Conservation (phyloP, 768 basidiomycete species). For the Hortiboletus flavorubellus region DNA sequence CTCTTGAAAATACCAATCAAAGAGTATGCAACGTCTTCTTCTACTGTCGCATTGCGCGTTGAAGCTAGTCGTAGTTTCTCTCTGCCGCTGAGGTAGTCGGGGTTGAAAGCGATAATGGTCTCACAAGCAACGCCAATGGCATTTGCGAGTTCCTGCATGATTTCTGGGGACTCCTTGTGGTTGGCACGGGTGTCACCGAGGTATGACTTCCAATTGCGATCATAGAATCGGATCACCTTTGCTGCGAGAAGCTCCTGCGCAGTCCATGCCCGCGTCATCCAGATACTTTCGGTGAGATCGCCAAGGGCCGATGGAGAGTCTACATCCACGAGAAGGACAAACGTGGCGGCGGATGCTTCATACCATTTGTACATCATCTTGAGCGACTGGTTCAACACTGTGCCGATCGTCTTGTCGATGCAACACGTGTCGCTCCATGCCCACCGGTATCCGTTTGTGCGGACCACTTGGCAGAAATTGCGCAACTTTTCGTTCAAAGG, state of each 20-base stretch:
- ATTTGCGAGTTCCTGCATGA: conserved; percentile 5
- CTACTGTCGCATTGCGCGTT: conserved; percentile 1
- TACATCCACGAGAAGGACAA: background rate
- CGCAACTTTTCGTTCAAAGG: conserved; percentile 2
- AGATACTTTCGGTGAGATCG: background rate
- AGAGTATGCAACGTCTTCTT: background rate
- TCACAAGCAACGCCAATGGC: conserved; percentile 1
- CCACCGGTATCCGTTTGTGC: conserved; percentile 11
- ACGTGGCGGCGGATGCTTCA: conserved; percentile 1
- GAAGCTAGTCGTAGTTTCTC: conserved; percentile 14
- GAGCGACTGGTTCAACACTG: conserved; percentile 7
- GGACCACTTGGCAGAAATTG: conserved; percentile 6
- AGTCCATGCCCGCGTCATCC: conserved; percentile 18
- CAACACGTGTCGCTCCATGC: conserved; percentile 13
- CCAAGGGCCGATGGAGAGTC: background rate
- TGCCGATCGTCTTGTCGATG: conserved; percentile 9
- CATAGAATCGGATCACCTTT: conserved; percentile 9
- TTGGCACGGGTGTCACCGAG: conserved; percentile 1
- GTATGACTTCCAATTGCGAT: conserved; percentile 8
- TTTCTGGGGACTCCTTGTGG: conserved; percentile 10
- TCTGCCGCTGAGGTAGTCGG: conserved; percentile 2
- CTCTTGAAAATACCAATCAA: no score
- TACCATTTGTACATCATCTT: conserved; percentile 16
- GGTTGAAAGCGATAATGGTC: conserved; percentile 4
- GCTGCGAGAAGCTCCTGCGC: conserved; percentile 16